Percentiles rank a stretch among this genome's conserved stretches.
Conservation (phyloP, 2,329 filamentous ascomycete genomes). For the Plenodomus biglobosus region DNA sequence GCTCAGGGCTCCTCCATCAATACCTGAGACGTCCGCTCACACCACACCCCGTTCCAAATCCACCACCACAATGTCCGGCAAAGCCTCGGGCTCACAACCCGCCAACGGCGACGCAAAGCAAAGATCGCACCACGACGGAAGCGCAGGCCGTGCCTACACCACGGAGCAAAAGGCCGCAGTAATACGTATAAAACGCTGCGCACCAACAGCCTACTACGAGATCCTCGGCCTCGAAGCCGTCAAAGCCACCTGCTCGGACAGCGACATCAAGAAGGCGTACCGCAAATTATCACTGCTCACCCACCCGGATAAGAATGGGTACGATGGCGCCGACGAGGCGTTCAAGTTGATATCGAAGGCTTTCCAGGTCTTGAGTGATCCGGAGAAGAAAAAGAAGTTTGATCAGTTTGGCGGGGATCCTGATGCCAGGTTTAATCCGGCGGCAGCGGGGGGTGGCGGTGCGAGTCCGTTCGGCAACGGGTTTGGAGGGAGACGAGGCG, state of each 20-base stretch:
- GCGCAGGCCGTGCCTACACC: constrained; percentile 76
- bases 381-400: constrained; percentile 87
- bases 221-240: constrained; percentile 75
- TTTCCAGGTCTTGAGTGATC: constrained; percentile 88
- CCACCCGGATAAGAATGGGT: constrained; percentile 98
- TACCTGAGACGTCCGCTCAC: constrained; percentile 1
- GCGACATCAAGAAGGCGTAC: constrained; percentile 97
- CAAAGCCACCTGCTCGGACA: constrained; percentile 67
- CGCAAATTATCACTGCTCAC: constrained; percentile 90
- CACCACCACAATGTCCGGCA: constrained; percentile 43
- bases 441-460: constrained; percentile 41
- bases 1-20: constrained; percentile 6
- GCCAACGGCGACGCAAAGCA: constrained; percentile 44
- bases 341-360: constrained; percentile 98
- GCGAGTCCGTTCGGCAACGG: constrained; percentile 63
- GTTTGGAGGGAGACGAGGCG: constrained; percentile 60
- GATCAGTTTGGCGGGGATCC: constrained; percentile 91
- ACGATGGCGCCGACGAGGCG: constrained; percentile 91
- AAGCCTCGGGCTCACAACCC: constrained; percentile 48
- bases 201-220: constrained; percentile 89
- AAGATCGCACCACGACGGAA: constrained; percentile 74
- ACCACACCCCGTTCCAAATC: constrained; percentile 7
- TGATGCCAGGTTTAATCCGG: constrained; percentile 75
- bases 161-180: constrained; percentile 90
- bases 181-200: constrained; percentile 81